Conservation (phyloP, 164 flowering plant species). For the Vitis labrusca region DNA sequence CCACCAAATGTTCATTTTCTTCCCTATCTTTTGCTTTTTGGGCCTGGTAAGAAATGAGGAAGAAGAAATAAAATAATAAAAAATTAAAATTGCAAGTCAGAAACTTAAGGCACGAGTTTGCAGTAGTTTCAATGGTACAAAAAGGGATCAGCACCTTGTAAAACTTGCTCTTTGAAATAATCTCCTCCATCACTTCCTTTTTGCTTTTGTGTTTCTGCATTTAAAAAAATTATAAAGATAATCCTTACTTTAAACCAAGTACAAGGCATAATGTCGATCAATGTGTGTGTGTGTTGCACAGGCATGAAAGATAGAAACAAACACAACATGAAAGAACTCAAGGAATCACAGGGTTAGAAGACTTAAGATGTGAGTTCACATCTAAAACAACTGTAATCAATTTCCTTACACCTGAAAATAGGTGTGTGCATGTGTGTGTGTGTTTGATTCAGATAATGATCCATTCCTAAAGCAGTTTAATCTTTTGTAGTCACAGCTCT, state of each 20-base stretch:
- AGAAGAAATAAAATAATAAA: not conserved
- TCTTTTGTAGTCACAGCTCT: too few species aligned
- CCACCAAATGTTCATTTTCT: constrained; percentile 69
- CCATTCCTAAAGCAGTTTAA: too few species aligned
- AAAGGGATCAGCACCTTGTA: constrained; percentile 54
- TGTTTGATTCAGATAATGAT: too few species aligned
- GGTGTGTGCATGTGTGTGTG: too few species aligned
- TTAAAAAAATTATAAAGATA: not conserved
- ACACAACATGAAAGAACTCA: too few species aligned
- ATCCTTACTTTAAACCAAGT: not conserved
- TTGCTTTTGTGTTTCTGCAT: constrained; percentile 80
- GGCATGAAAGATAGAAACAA: too few species aligned
- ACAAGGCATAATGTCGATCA: not conserved
- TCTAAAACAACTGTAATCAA: too few species aligned
- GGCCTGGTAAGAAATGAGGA: constrained; percentile 43
- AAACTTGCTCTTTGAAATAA: constrained; percentile 77
- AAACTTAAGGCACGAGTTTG: not conserved
- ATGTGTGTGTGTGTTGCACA: too few species aligned
- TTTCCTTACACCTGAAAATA: too few species aligned
- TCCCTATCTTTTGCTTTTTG: constrained; percentile 81
- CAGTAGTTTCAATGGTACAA: not conserved
- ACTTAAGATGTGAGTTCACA: too few species aligned
- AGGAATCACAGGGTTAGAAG: too few species aligned
- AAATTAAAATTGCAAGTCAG: not conserved
- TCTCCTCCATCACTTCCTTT: constrained; percentile 86